Base-by-base conservation (phyloP, 352 stramenopile species). In the Globisporangium cylindrosporum region DNA sequence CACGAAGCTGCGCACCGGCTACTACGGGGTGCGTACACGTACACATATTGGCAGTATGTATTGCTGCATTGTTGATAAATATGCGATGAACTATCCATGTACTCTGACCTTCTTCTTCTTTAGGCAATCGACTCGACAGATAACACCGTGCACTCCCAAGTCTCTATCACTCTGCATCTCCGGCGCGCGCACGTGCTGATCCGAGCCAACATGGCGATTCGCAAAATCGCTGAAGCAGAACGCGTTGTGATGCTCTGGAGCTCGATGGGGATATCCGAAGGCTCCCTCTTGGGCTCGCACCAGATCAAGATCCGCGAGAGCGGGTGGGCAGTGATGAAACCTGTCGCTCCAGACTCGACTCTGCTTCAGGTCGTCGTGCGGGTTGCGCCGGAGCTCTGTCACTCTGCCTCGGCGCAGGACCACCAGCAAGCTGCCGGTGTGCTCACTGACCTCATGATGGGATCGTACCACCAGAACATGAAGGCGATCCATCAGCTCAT, bases 401-500 rank as follows among this genome's bases (percentile, higher is more conserved):
- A 1, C 27, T 29, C 14, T 34, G 22, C 20, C 12, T 64, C 59
- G 8, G 8, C 18, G 4, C 3, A 20, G 20, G 48, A 43, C 8
- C 48, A 36, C 22, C 22, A 51, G 18, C 63, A 68, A 18, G 53
- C 38, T 3, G 22, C 22, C 22, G 63, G 63, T 12, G 29, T 68
- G 41, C 54, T 63, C 51, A 63, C 63, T 1, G 51, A 68, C 18
- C 36, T 68, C 20, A 62, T 68, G 3, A 68, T 68, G 51, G 53
- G 18, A 12, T 68, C 63, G 34, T 68, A 68, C 53, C 9, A 38
- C 15, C 51, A 63, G 55, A 68, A 68, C 63, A 43, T 68, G 24
- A 6, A 62, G 20, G 25, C n/a, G 36, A 53, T 68, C 12, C 51
- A 62, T 29, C 63, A 68, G 55, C 22, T 22, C 15, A 62, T 62